Base-by-base conservation (phyloP, 805 yeast genomes). In the Priceomyces carsonii region DNA sequence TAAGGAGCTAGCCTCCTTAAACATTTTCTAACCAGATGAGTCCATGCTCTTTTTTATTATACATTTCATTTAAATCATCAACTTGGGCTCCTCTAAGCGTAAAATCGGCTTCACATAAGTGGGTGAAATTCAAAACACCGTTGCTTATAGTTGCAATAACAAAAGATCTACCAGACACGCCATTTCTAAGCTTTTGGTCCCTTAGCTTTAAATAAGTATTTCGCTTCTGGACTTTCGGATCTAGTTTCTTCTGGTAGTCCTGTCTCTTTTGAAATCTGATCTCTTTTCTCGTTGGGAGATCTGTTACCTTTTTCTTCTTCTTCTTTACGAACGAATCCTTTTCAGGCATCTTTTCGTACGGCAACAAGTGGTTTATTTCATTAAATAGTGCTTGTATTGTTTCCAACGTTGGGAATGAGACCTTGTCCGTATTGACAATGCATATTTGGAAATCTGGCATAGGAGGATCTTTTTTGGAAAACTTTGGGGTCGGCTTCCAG, bases 401-500 rank as follows among this genome's bases (percentile, higher is more conserved):
- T 1, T 44, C 9, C 2, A 69, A 57, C 0, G 64, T 57, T 0
- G 88, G 86, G 31, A 82, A 71, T 12, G 55, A 54, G 16, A 51
- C 35, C 2, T 57, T 54, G 8, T 62, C 63, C 3, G 75, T 69
- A 39, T 79, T 74, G 10, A 78, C 69, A 0, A 87, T 77, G 2
- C 76, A 69, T 1, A 91, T 59, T 47, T 82, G 87, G 53, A 76
- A 90, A 55, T 90, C 90, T 1, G 96, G 95, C 2, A 51, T 29
- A 0, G 82, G 79, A 1, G 95, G 95, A 15, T 53, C 48, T 21
- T 77, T 79, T 47, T 88, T 88, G 39, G 80, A 80, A 63, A 85
- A 90, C 3, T 66, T 59, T 0, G 85, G 71, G 2, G 71, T 65
- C 2, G 98, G 97, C 54, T 85, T 88, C 96, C 96, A 90, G 3